Percentiles rank a stretch among this genome's conserved stretches.
Conservation (phyloP, 2,329 filamentous ascomycete genomes). For the Ophiocordyceps camponoti-saundersi region DNA sequence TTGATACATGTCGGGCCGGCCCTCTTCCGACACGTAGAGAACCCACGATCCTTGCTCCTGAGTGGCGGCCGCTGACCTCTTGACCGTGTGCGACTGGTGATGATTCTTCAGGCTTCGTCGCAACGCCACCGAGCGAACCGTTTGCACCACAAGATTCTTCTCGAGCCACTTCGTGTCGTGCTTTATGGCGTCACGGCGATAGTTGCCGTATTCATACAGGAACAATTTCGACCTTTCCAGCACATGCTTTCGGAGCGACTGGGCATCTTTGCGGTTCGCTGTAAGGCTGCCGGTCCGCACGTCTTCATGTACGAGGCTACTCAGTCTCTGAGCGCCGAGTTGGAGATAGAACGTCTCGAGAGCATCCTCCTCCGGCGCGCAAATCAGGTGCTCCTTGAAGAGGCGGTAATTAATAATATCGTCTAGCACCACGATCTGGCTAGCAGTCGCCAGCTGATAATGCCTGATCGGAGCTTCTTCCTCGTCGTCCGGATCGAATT, state of each 20-base stretch:
- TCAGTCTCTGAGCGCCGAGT: constrained; percentile 63
- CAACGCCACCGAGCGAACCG: constrained; percentile 63
- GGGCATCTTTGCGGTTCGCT: constrained; percentile 50
- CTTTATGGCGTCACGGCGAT: constrained; percentile 60
- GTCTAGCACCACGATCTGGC: constrained; percentile 62
- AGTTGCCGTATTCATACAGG: constrained; percentile 56
- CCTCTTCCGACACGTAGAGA: constrained; percentile 57
- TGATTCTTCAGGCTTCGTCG: constrained; percentile 60
- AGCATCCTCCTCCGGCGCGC: constrained; percentile 75
- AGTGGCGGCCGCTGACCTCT: constrained; percentile 53
- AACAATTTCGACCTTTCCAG: constrained; percentile 82
- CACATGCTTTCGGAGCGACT: constrained; percentile 60
- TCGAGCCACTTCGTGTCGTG: constrained; percentile 86
- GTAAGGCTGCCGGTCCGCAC: constrained; percentile 51
- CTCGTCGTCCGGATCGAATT: constrained; percentile 40
- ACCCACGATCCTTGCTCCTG: constrained; percentile 37
- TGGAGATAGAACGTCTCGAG: constrained; percentile 73
- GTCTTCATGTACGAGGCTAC: constrained; percentile 62
- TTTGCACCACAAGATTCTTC: constrained; percentile 61
- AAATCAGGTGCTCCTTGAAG: constrained; percentile 72
- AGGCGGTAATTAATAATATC: constrained; percentile 79
- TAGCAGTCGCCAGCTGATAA: constrained; percentile 59
- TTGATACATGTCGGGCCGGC: constrained; percentile 71
- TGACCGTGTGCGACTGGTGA: constrained; percentile 53
- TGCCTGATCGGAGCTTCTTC: constrained; percentile 49